Percentiles rank a stretch among this genome's conserved stretches.
Evolutionary conservation across 257 asterid genomes (phyloP).

Genomic region (Jacaranda mimosifolia): DNA sequence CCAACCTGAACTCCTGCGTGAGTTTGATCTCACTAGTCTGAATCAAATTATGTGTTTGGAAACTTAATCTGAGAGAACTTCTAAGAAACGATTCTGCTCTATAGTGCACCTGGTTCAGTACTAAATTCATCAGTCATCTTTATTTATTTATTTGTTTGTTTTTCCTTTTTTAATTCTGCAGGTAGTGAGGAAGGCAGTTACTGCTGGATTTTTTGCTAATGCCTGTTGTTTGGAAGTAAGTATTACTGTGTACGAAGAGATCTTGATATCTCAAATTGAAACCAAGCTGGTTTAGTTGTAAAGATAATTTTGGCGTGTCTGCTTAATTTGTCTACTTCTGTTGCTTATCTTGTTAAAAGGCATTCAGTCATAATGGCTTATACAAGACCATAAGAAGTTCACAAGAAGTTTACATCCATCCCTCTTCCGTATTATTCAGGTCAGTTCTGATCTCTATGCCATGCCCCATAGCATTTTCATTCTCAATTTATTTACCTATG

Average conservation of each 20-base stretch:
- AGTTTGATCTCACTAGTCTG: no score
- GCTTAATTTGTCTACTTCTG: constrained; percentile 26
- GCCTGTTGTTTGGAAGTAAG: constrained; percentile 94
- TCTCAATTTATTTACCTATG: no score
- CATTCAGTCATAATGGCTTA: constrained; percentile 86
- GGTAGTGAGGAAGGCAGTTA: constrained; percentile 89
- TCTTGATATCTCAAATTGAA: not conserved
- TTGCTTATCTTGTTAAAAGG: constrained; percentile 50
- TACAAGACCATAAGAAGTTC: constrained; percentile 92
- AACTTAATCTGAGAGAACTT: no score
- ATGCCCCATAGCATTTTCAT: not conserved
- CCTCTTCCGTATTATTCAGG: constrained; percentile 97
- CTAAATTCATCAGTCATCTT: not conserved
- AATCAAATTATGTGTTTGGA: no score
- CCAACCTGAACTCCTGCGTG: no score
- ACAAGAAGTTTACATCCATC: constrained; percentile 94
- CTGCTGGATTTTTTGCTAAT: constrained; percentile 91
- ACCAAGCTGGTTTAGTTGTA: not conserved
- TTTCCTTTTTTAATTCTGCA: constrained; percentile 43
- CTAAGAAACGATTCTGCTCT: no score
- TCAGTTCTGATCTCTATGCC: constrained; percentile 35
- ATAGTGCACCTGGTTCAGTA: not conserved
- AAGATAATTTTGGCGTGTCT: constrained; percentile 2
- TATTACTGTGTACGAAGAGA: constrained; percentile 29
- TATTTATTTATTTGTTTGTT: not conserved